Evolutionary conservation across 2,329 filamentous ascomycete genomes (phyloP), one percentile per base, ranked within the genome.

Genomic region (Aspergillus proliferans): DNA sequence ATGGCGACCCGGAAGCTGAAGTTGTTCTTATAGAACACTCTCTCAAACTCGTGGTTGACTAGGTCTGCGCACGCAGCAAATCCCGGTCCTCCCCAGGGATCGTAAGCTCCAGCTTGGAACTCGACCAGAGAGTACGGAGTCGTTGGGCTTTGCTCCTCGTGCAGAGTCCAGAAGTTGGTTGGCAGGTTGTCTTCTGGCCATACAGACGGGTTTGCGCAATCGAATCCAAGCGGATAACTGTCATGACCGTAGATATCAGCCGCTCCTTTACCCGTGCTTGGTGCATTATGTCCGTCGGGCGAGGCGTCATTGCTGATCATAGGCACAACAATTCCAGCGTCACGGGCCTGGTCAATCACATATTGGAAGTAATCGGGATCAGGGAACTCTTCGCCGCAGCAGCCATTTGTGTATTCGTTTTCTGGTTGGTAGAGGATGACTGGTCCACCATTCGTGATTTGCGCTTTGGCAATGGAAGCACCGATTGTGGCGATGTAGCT

Each of bases 391-490:
- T 78, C 70, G 2, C 71, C 71, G 3, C 68, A 69, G 14, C 71
- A 68, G 1, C 74, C 75, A 15, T 72, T 67, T 1, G 79, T 83
- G 61, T 92, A 91, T 64, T 93, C 88, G 53, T 93, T 94, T 64
- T 94, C 88, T 0, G 86, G 84, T 64, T 94, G 88, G 39, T 86
- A 78, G 1, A 92, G 71, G 51, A 94, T 88, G 6, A 94, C 77
- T 0, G 87, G 87, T 0, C 88, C 88, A 0, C 86, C 88, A 46
- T 91, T 87, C 1, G 87, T 92, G 59, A 94, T 91, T 59, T 93
- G 87, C 0, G 81, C 83, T 47, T 83, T 80, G 3, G 87, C 85
- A 55, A 94, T 84, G 7, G 84, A 81, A 10, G 75, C 75, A 22
- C 79, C 80, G 44, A 91, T 77, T 7, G 81, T 74, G 6, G 74